A percentile compares a stretch with the other conserved stretches of the same genome.
Evolutionary conservation across 306 rosid genomes (phyloP).

Genomic region (Lathyrus sativus): DNA sequence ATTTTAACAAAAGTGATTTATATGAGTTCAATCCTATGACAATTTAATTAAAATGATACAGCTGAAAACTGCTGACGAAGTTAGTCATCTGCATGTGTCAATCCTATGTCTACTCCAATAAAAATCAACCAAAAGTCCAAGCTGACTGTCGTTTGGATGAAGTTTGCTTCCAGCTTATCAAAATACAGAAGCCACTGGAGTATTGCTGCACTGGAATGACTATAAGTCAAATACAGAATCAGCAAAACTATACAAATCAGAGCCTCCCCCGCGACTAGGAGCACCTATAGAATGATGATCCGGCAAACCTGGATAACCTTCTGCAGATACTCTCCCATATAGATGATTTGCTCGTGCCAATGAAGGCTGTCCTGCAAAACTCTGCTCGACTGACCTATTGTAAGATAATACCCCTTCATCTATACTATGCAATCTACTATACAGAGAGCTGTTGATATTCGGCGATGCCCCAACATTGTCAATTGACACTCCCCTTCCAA

Average conservation of each 20-base stretch:
- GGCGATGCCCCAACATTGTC: conserved; percentile 41
- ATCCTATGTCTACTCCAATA: conserved; percentile 28
- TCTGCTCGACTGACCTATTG: conserved; percentile 44
- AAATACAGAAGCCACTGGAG: background rate
- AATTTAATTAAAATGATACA: background rate
- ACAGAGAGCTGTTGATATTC: conserved; percentile 32
- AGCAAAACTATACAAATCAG: conserved; percentile 64
- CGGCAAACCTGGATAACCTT: conserved; percentile 39
- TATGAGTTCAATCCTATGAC: background rate
- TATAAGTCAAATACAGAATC: conserved; percentile 53
- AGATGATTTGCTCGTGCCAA: conserved; percentile 37
- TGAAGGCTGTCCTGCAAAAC: conserved; percentile 40
- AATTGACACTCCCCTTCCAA: conserved; percentile 36
- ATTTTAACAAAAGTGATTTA: background rate
- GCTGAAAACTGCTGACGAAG: conserved; percentile 12
- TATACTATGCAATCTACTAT: conserved; percentile 52
- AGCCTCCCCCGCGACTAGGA: conserved; percentile 36
- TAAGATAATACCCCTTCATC: conserved; percentile 45
- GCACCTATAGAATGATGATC: conserved; percentile 37
- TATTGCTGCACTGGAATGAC: conserved; percentile 32
- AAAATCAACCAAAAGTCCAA: conserved; percentile 3
- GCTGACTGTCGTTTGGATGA: background rate
- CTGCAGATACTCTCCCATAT: conserved; percentile 42
- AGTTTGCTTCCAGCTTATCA: conserved; percentile 28
- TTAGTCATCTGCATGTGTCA: background rate